Percentiles rank a stretch among this genome's conserved stretches.
These are phyloP conservation scores for Trichoderma virens DNA, from an alignment of 495 filamentous ascomycete species.

Conservation along the genomic window DNA sequence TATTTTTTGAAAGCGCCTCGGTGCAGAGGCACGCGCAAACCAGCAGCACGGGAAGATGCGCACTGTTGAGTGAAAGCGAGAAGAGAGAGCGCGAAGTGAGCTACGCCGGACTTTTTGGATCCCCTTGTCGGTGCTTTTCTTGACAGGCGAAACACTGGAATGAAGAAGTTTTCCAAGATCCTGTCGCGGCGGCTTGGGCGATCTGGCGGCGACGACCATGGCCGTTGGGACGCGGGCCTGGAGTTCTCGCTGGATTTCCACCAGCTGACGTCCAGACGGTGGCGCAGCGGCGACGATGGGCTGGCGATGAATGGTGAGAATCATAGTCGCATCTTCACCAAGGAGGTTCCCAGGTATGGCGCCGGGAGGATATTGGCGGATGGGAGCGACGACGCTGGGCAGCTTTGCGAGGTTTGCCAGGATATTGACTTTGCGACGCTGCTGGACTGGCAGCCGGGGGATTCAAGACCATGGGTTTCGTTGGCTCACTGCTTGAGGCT, in stretches of 20 bases:
- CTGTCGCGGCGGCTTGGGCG: constrained; percentile 5
- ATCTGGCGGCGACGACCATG: constrained; percentile 2
- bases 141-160: background rate
- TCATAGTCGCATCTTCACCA: background rate
- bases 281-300: background rate
- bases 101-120: background rate
- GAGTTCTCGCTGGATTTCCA: background rate
- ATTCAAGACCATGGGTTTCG: background rate
- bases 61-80: background rate
- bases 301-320: background rate
- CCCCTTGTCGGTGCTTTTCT: background rate
- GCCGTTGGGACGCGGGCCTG: background rate
- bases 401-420: background rate
- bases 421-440: constrained; percentile 3
- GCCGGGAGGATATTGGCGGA: constrained; percentile 1
- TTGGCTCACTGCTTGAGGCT: constrained; percentile 3
- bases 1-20: background rate
- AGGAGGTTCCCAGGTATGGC: background rate
- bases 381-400: background rate
- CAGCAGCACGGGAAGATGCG: background rate
- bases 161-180: constrained; percentile 11
- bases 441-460: constrained; percentile 1
- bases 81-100: background rate
- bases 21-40: background rate
- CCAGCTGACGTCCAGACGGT: constrained; percentile 9